These are phyloP conservation scores for Xylaria sp. DNA, from an alignment of 2,329 filamentous ascomycete species.

Conservation along the genomic window DNA sequence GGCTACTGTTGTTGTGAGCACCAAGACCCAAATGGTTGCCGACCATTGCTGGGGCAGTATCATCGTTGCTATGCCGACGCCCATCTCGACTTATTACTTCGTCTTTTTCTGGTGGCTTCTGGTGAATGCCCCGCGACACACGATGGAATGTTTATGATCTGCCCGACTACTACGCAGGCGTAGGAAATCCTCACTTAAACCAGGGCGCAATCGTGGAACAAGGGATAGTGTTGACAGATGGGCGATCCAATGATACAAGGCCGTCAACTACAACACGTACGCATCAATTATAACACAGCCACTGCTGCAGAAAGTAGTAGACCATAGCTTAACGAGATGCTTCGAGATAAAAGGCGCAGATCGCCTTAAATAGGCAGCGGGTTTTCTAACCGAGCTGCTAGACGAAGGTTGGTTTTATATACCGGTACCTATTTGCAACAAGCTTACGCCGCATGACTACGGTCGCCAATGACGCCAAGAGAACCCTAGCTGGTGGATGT, in stretches of 20 bases:
- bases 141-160: not conserved
- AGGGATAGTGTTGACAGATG: not conserved
- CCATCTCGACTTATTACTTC: slow-evolving; percentile 22
- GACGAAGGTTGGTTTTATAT: not conserved
- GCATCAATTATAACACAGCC: not conserved
- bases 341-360: not conserved
- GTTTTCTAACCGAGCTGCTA: slow-evolving; percentile 20
- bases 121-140: not conserved
- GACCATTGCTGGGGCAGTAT: slow-evolving; percentile 37
- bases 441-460: slow-evolving; percentile 21
- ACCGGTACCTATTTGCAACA: too few species aligned
- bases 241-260: not conserved
- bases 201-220: not conserved
- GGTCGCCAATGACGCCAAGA: slow-evolving; percentile 5
- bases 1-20: slow-evolving; percentile 37
- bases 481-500: slow-evolving; percentile 21
- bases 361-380: slow-evolving; percentile 2
- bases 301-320: not conserved
- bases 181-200: not conserved
- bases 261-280: slow-evolving; percentile 6
- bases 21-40: slow-evolving; percentile 38
- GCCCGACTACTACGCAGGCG: not conserved
- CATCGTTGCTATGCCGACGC: slow-evolving; percentile 8
- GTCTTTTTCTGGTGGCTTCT: not conserved
- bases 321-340: not conserved